Conservation (phyloP, 176 grass and related monocot genomes). For the Carex kokanica region DNA sequence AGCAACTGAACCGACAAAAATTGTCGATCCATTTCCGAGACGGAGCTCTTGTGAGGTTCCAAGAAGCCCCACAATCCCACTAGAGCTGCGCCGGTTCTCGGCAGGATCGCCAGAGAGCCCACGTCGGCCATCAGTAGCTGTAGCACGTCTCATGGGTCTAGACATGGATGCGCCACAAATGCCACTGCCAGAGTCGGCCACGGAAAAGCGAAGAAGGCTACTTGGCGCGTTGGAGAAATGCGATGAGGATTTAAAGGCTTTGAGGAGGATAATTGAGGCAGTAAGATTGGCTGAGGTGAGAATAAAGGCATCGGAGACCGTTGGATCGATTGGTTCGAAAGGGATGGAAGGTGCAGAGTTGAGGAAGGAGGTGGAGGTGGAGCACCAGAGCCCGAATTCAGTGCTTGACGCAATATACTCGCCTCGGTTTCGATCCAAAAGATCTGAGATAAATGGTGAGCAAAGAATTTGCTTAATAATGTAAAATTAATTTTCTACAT, state of each 20-base stretch:
- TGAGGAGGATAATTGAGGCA: conserved; percentile 77
- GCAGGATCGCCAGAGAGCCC: conserved; percentile 41
- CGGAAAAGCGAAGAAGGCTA: conserved; percentile 71
- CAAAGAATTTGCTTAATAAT: not conserved
- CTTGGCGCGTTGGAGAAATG: conserved; percentile 96
- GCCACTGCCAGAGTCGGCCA: conserved; percentile 33
- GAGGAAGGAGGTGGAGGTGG: conserved; percentile 24
- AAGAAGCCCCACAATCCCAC: conserved; percentile 69
- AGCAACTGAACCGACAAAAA: not conserved
- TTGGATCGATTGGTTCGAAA: not conserved
- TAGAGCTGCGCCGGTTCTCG: conserved; percentile 48
- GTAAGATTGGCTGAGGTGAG: conserved; percentile 63
- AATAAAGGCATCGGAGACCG: conserved; percentile 27
- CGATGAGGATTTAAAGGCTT: conserved; percentile 84
- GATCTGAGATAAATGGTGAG: conserved; percentile 20
- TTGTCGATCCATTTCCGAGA: not conserved
- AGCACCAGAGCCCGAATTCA: conserved; percentile 69
- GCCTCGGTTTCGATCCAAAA: conserved; percentile 74
- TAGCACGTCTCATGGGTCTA: conserved; percentile 96
- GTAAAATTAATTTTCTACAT: not conserved
- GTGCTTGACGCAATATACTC: conserved; percentile 86
- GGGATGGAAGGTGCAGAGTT: conserved; percentile 22
- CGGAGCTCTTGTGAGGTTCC: conserved; percentile 60
- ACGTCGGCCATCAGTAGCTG: conserved; percentile 35
- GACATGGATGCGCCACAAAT: conserved; percentile 36